Base-by-base conservation (phyloP, 345 rosid genomes). In the Iberis pinnata region DNA sequence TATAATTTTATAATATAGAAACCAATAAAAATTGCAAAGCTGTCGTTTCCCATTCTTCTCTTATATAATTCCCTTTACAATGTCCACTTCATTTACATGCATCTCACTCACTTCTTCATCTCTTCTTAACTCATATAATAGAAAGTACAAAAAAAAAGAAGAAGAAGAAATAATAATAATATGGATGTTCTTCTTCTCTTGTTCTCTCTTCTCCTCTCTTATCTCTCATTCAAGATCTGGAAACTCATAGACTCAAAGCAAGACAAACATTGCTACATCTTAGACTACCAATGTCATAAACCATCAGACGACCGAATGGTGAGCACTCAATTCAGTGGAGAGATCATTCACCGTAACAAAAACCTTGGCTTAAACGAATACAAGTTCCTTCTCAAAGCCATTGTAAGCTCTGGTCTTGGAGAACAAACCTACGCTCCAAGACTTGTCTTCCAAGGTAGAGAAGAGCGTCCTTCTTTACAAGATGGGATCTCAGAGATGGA, bases 401-500 rank as follows among this genome's bases (percentile, higher is more conserved):
- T 81, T 2, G 93, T 84, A 6, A 81, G 78, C 51, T 77, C 85
- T 0, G 88, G 93, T 24, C 63, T 84, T 2, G 93, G 93, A 0
- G 93, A 84, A 50, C 69, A 77, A 58, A 79, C 88, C 20, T 84
- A 84, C 13, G 85, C 80, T 18, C 93, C 93, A 1, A 68, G 85
- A 59, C 56, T 75, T 37, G 65, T 81, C 52, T 75, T 81, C 24
- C 60, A 66, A 18, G 84, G 86, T 15, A 38, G 77, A 17, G 82
- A 80, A 63, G 86, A 83, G 14, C 55, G 16, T 46, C 98, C 98
- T 1, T 58, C 77, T 0, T 52, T 78, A 41, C 67, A 64, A 16
- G 98, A 90, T 11, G 78, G 73, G 20, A 64, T 82, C 71, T 20
- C 32, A 1, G 98, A 90, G 82, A 82, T 87, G 95, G 95, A 90